These are phyloP conservation scores for Talaromyces verruculosus DNA, from an alignment of 2,329 filamentous ascomycete species.

Conservation along the genomic window DNA sequence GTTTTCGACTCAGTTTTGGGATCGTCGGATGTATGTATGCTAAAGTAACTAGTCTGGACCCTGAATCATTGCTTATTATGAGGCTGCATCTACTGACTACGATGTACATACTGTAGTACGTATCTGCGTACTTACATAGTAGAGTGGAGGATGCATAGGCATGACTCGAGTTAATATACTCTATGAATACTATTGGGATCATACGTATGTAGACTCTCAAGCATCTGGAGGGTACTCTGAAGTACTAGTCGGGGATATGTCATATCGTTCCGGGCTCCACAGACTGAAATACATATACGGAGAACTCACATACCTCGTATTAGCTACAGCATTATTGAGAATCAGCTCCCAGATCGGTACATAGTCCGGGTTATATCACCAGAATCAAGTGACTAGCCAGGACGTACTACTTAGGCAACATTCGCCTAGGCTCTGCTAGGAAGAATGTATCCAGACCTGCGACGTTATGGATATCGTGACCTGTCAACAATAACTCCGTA, in stretches of 20 bases:
- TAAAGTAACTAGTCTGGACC: conserved; percentile 7
- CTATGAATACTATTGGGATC: neutral
- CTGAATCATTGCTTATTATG: conserved; percentile 1
- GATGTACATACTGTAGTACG: neutral
- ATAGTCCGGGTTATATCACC: neutral
- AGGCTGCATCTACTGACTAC: neutral
- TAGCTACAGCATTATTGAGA: neutral
- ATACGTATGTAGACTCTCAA: neutral
- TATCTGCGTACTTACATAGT: neutral
- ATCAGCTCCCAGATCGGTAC: neutral
- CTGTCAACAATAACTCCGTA: conserved; percentile 2
- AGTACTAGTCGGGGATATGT: neutral
- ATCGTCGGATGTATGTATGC: neutral
- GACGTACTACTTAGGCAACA: neutral
- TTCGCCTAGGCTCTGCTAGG: neutral
- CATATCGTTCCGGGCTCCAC: neutral
- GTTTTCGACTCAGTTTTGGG: neutral
- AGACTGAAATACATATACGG: neutral
- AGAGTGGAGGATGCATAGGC: neutral
- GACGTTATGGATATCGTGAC: neutral
- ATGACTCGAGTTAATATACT: neutral
- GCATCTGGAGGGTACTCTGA: neutral
- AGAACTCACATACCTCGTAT: neutral
- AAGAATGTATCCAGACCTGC: neutral
- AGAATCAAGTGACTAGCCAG: neutral